These are phyloP conservation scores for Trypanosoma avium DNA, from an alignment of 208 protist species.

Conservation along the genomic window DNA sequence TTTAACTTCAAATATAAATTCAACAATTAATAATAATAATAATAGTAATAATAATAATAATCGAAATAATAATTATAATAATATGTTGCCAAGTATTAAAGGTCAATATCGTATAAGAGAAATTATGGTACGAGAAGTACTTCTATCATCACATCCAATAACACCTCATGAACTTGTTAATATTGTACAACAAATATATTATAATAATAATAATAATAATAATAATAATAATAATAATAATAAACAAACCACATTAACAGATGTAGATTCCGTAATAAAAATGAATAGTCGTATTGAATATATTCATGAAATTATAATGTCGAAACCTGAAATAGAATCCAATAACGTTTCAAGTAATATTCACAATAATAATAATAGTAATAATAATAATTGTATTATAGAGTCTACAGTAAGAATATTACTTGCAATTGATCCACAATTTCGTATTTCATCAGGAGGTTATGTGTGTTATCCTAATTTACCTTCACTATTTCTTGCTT, in stretches of 20 bases:
- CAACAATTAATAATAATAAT: too few species aligned
- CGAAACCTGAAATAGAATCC: not conserved
- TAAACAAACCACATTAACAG: too few species aligned
- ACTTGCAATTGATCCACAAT: conserved; percentile 56
- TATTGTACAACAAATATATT: not conserved
- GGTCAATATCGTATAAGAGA: conserved; percentile 39
- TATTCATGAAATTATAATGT: conserved; percentile 1
- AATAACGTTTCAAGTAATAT: not conserved
- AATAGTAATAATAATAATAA: conserved; percentile 1
- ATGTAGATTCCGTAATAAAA: too few species aligned
- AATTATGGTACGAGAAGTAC: conserved; percentile 38
- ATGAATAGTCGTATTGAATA: too few species aligned
- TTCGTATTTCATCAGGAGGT: conserved; percentile 46
- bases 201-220: not conserved
- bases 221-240: too few species aligned
- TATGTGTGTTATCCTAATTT: conserved; percentile 59
- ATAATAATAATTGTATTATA: not conserved
- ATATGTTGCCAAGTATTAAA: not conserved
- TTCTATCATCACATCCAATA: conserved; percentile 45
- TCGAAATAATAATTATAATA: too few species aligned
- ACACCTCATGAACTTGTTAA: conserved; percentile 25
- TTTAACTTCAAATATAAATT: not conserved
- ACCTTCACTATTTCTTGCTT: conserved; percentile 51
- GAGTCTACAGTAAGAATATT: conserved; percentile 46
- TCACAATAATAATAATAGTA: not conserved